Percentiles rank a stretch among this genome's conserved stretches.
phyloP scores from a whole-genome alignment of 1,284 basidiomycete genomes.

The Papiliotrema fonsecae region DNA sequence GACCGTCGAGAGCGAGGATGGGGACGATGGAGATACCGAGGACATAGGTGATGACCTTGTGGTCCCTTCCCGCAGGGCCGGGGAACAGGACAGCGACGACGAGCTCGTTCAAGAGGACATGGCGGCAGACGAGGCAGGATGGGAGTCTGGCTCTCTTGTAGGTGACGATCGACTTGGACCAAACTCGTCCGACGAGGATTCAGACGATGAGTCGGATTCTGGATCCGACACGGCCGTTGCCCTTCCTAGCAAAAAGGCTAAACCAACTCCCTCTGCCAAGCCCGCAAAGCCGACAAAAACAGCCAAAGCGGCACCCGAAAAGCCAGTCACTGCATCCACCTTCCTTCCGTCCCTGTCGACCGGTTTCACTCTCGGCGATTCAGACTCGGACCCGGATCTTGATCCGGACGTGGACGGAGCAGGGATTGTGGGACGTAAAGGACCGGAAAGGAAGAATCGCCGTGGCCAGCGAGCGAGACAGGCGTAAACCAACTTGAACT shows the following conservation, averaged over 20 bases:
- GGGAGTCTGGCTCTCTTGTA: conserved; percentile 53
- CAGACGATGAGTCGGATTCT: conserved; percentile 9
- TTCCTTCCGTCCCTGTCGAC: conserved; percentile 84
- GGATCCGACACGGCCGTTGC: background rate
- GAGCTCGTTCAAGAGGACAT: conserved; percentile 30
- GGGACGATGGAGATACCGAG: background rate
- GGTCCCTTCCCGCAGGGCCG: too few species aligned
- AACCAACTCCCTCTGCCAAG: conserved; percentile 8
- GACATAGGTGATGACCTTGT: background rate
- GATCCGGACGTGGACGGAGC: conserved; percentile 56
- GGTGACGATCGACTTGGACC: conserved; percentile 9
- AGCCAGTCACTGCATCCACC: conserved; percentile 55
- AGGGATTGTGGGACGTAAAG: conserved; percentile 48
- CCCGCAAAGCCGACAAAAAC: conserved; percentile 31
- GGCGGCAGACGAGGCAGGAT: conserved; percentile 51
- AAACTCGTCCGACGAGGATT: conserved; percentile 19
- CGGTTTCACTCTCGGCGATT: conserved; percentile 73
- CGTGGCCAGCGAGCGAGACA: conserved; percentile 84
- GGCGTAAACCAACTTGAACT: conserved; percentile 61
- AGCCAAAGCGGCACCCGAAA: conserved; percentile 9
- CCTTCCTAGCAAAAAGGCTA: conserved; percentile 17
- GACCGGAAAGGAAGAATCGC: conserved; percentile 70
- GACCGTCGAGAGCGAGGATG: conserved; percentile 6
- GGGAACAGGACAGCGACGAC: conserved; percentile 12
- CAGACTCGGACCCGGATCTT: conserved; percentile 69